Percentiles rank a stretch among this genome's conserved stretches.
Evolutionary conservation across 345 rosid species (phyloP).

Genomic region (Triadica sebifera): DNA sequence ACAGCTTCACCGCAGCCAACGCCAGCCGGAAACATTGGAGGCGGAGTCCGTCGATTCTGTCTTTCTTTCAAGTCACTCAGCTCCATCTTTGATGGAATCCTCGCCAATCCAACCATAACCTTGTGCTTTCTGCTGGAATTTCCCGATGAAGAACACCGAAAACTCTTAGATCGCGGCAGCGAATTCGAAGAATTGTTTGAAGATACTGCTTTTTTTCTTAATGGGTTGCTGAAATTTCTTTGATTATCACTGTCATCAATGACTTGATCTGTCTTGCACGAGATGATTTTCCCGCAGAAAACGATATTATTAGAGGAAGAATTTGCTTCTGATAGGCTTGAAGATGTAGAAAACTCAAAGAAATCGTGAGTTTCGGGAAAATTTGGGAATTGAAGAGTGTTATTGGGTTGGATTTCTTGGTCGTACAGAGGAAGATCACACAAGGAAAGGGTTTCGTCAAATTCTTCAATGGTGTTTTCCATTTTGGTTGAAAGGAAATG

Average conservation of each 20-base stretch:
- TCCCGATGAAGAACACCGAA: background rate
- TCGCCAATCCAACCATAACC: conserved; percentile 20
- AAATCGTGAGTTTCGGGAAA: background rate
- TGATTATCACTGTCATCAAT: background rate
- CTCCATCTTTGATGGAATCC: conserved; percentile 37
- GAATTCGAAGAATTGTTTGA: background rate
- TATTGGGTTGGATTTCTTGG: background rate
- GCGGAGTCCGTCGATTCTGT: conserved; percentile 26
- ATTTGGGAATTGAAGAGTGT: background rate
- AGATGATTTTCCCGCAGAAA: conserved; percentile 13
- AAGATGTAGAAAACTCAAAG: conserved; percentile 11
- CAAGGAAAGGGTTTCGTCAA: conserved; percentile 1
- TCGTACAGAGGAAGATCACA: background rate
- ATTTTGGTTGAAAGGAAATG: background rate
- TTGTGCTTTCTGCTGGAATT: background rate
- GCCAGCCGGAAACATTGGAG: conserved; percentile 28
- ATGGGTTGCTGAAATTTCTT: no score
- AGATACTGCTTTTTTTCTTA: background rate
- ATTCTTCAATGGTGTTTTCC: conserved; percentile 7
- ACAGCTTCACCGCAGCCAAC: background rate
- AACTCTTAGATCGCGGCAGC: background rate
- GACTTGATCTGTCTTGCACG: background rate
- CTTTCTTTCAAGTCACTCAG: conserved; percentile 44
- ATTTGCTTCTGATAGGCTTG: background rate
- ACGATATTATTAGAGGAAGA: background rate